Evolutionary conservation across 768 basidiomycete species (phyloP).

Genomic region (Calocera viscosa): DNA sequence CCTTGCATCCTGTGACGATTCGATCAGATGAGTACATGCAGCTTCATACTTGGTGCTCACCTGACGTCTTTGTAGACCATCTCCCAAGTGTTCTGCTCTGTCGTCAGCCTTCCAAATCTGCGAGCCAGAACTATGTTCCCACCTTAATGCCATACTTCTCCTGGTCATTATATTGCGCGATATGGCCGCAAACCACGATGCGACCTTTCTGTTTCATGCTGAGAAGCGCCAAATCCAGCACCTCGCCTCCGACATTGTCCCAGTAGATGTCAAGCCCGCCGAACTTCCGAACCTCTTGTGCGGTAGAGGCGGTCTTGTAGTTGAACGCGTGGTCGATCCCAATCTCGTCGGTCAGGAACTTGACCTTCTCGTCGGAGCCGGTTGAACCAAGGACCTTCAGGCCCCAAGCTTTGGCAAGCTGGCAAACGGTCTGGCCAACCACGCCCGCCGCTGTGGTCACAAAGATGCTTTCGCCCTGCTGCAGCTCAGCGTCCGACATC

Average conservation of each 20-base stretch:
- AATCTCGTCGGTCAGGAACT: slow-evolving; percentile 40
- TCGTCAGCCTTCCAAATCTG: background rate
- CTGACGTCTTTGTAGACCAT: background rate
- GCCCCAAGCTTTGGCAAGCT: slow-evolving; percentile 34
- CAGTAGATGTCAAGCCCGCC: slow-evolving; percentile 45
- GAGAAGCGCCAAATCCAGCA: slow-evolving; percentile 21
- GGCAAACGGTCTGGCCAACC: slow-evolving; percentile 40
- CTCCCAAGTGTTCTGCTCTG: background rate
- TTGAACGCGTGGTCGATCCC: slow-evolving; percentile 63
- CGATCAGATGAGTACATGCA: background rate
- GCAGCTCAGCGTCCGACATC: too few species aligned
- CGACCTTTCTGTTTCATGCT: slow-evolving; percentile 19
- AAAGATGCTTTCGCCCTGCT: slow-evolving; percentile 40
- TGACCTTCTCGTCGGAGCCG: slow-evolving; percentile 59
- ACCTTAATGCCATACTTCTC: slow-evolving; percentile 17
- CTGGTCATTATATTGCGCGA: slow-evolving; percentile 17
- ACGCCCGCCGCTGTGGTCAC: slow-evolving; percentile 38
- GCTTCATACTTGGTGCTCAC: background rate
- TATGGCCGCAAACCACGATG: slow-evolving; percentile 19
- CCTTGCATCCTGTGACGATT: slow-evolving; percentile 7
- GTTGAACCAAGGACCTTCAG: slow-evolving; percentile 58
- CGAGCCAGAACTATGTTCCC: background rate
- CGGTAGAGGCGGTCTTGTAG: slow-evolving; percentile 49
- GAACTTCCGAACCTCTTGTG: slow-evolving; percentile 41
- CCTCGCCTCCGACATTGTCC: slow-evolving; percentile 25